Percentiles rank a stretch among this genome's conserved stretches.
phyloP scores from a whole-genome alignment of 306 rosid genomes.

The Rosa multiflora region DNA sequence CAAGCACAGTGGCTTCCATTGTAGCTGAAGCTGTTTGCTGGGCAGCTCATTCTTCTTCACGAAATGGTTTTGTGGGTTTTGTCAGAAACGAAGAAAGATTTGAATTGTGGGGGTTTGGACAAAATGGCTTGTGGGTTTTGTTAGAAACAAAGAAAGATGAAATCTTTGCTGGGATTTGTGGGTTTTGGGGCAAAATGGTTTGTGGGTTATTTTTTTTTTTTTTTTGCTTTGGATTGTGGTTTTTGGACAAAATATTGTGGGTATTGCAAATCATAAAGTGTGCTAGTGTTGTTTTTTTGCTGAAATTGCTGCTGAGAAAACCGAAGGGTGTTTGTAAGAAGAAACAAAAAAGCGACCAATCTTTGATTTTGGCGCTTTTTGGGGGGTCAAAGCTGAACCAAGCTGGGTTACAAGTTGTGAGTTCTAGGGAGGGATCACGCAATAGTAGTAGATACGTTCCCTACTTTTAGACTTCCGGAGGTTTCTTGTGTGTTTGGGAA shows the following conservation, averaged over 20 bases:
- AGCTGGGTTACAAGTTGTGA: not conserved
- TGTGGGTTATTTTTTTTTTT: not conserved
- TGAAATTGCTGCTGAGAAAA: not conserved
- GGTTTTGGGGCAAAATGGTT: not conserved
- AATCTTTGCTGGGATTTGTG: not conserved
- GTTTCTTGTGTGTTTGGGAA: not conserved
- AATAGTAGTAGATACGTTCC: not conserved
- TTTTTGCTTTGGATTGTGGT: not conserved
- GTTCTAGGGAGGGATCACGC: not conserved
- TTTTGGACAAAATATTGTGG: not conserved
- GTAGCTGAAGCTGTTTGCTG: conserved; percentile 55
- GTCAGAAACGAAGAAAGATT: not conserved
- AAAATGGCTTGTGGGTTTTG: not conserved
- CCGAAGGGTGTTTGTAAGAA: not conserved
- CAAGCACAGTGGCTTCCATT: conserved; percentile 76
- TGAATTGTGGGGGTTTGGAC: not conserved
- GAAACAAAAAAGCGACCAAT: not conserved
- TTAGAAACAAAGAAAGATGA: not conserved
- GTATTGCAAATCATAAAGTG: not conserved
- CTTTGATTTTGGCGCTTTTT: not conserved
- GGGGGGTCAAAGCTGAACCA: conserved; percentile 2
- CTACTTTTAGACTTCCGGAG: not conserved
- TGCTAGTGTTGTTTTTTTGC: not conserved
- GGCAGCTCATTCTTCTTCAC: conserved; percentile 59
- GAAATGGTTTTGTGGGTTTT: not conserved